Evolutionary conservation across 495 filamentous ascomycete species (phyloP).

Genomic region (Hypoxylon lienhwacheense): DNA sequence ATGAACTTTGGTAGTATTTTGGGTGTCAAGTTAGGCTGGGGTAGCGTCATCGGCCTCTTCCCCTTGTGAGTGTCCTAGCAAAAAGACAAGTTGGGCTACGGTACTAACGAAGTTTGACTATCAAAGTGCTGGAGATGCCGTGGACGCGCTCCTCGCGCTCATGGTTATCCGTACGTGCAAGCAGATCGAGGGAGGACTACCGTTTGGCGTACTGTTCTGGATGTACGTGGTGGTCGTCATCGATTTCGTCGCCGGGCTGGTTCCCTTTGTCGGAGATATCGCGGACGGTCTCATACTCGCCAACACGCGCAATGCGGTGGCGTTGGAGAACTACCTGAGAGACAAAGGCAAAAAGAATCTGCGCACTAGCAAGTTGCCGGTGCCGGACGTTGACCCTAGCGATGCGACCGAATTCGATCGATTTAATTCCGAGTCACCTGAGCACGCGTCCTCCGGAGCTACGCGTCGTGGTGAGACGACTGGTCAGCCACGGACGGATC

Average conservation of each 20-base stretch:
- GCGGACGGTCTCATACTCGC: conserved; percentile 63
- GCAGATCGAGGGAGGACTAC: conserved; percentile 72
- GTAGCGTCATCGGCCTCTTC: conserved; percentile 75
- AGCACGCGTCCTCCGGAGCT: conserved; percentile 17
- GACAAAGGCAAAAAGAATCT: conserved; percentile 56
- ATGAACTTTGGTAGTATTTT: conserved; percentile 73
- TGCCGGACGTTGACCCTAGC: conserved; percentile 46
- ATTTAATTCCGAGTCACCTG: conserved; percentile 30
- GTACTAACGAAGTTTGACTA: conserved; percentile 9
- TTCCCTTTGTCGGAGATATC: conserved; percentile 85
- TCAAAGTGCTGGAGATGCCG: conserved; percentile 69
- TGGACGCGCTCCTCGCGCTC: conserved; percentile 68
- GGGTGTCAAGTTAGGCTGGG: conserved; percentile 80
- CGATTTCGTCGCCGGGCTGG: conserved; percentile 79
- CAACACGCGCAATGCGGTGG: conserved; percentile 76
- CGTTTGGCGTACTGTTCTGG: conserved; percentile 50
- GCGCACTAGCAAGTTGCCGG: conserved; percentile 35
- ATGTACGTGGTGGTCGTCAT: conserved; percentile 79
- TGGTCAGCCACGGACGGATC: conserved; percentile 9
- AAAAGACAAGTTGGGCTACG: background rate
- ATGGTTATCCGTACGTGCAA: conserved; percentile 68
- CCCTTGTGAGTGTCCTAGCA: conserved; percentile 63
- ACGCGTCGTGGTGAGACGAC: conserved; percentile 9
- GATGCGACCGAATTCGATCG: conserved; percentile 47
- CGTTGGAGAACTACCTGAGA: conserved; percentile 72